Evolutionary conservation across 2,329 filamentous ascomycete species (phyloP), one percentile per base, ranked within the genome.

Genomic region (Paecilomyces niveus): DNA sequence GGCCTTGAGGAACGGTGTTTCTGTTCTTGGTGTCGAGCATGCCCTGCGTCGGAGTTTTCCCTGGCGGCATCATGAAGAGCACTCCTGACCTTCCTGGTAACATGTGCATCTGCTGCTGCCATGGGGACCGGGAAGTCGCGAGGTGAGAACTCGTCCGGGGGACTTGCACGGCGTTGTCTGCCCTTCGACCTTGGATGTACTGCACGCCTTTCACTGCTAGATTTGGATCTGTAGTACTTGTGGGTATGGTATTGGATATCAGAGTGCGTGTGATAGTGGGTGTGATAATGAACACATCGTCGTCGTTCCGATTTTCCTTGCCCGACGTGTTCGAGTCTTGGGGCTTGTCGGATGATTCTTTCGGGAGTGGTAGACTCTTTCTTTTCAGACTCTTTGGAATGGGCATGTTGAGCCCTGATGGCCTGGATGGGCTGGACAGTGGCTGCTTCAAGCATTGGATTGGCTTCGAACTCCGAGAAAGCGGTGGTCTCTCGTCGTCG

Each of bases 261-360:
- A 69, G 69, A 68, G 70, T 76, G 69, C 66, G 72, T 63, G 67
- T 76, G 72, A 68, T 73, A 72, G 70, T 76, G 69, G 70, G 75
- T 70, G 68, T 72, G 68, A 69, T 71, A 68, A 70, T 71, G 66
- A 69, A 69, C 58, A 69, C 67, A 70, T 72, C 65, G 67, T 70
- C 67, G 21, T 67, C 64, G n/a, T 60, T 61, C 54, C 58, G 55
- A 26, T 61, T 63, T 58, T 69, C 68, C 53, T 69, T 72, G 53
- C 57, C 59, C 39, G 59, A 60, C 3, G 55, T 57, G 49, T 65
- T 15, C 22, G 35, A 21, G 9, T 39, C 31, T 13, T 15, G 52
- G 55, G 35, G 58, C 55, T 60, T 60, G 33, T 35, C 26, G 15
- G 11, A 22, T 54, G 55, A 21, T 9, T 29, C 26, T 13, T 52